Evolutionary conservation across 2,329 filamentous ascomycete species (phyloP).

Genomic region (Talaromyces islandicus): DNA sequence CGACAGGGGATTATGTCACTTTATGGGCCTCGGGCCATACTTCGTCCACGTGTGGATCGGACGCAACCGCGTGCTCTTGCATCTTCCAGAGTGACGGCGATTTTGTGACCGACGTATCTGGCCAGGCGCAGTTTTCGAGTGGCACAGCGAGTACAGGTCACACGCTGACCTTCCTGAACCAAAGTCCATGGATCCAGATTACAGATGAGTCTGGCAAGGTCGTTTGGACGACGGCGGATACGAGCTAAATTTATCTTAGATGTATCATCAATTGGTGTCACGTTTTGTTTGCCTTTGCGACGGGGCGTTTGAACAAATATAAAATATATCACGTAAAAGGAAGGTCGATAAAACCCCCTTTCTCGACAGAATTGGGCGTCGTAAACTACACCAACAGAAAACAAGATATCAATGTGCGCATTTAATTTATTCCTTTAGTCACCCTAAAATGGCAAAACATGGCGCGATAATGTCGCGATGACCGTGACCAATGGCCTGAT

Average conservation of each 20-base stretch:
- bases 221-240: constrained; percentile 4
- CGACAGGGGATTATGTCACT: not conserved
- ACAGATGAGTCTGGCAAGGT: constrained; percentile 1
- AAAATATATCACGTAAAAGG: not conserved
- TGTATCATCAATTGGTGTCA: no score
- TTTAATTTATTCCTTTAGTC: not conserved
- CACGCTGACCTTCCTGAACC: constrained; percentile 3
- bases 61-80: not conserved
- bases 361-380: not conserved
- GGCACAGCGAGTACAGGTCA: not conserved
- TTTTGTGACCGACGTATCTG: not conserved
- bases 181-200: constrained; percentile 6
- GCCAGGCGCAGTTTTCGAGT: not conserved
- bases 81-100: constrained; percentile 4
- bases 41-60: not conserved
- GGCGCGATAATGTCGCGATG: not conserved
- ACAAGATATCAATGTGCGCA: not conserved
- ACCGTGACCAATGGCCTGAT: not conserved
- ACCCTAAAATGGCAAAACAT: not conserved
- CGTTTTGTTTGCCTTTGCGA: not conserved
- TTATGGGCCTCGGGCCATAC: constrained; percentile 6
- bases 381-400: not conserved
- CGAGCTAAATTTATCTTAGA: not conserved
- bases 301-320: no score
- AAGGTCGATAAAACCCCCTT: not conserved